Conservation (phyloP, 441 rosid species). For the Pelargonium citronellum region DNA sequence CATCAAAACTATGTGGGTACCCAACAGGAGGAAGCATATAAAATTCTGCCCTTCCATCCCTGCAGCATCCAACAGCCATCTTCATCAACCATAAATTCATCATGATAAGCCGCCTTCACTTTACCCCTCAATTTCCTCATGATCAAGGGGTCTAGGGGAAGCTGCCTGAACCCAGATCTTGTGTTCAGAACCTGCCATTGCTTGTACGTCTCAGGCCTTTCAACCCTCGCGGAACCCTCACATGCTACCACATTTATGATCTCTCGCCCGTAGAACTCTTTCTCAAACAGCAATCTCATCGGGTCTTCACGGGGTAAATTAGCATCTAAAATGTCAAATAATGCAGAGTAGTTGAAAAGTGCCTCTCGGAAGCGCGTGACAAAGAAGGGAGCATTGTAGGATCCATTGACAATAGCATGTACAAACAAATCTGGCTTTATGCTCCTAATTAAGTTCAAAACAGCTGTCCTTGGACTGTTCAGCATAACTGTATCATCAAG, state of each 20-base stretch:
- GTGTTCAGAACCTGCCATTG: conserved; percentile 65
- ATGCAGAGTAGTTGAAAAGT: conserved; percentile 45
- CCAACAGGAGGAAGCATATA: conserved; percentile 64
- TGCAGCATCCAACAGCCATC: conserved; percentile 82
- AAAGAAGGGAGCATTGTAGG: conserved; percentile 44
- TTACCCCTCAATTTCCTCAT: conserved; percentile 32
- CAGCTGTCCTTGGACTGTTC: conserved; percentile 27
- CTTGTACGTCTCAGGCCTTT: conserved; percentile 83
- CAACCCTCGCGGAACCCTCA: conserved; percentile 50
- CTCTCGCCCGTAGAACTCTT: conserved; percentile 38
- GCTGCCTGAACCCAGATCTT: conserved; percentile 67
- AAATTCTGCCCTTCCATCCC: conserved; percentile 93
- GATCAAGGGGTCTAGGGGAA: conserved; percentile 36
- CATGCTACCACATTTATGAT: conserved; percentile 46
- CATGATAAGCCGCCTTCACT: conserved; percentile 31
- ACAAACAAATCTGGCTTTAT: conserved; percentile 28
- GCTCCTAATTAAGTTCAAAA: conserved; percentile 31
- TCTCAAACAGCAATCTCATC: conserved; percentile 50
- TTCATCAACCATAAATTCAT: conserved; percentile 49
- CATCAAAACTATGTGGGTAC: conserved; percentile 34
- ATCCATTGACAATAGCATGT: conserved; percentile 41
- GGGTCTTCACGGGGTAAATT: conserved; percentile 29
- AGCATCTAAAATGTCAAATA: conserved; percentile 41
- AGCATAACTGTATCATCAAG: conserved; percentile 28
- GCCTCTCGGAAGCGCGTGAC: conserved; percentile 49